phyloP scores from a whole-genome alignment of 2,329 filamentous ascomycete genomes.

The Fusarium buxicola region DNA sequence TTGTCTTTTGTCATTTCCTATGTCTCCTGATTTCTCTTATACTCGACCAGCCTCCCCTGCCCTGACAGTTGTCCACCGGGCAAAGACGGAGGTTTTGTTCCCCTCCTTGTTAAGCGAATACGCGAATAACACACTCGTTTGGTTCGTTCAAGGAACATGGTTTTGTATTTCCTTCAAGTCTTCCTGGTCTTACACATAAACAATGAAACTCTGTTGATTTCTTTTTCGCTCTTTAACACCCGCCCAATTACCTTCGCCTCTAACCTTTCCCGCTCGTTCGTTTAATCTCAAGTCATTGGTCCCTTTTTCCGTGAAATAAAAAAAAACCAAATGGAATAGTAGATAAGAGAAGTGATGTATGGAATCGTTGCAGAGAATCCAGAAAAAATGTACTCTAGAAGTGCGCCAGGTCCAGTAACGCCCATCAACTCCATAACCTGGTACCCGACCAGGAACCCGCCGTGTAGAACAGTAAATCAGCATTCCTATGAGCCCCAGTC shows the following conservation, averaged over 20 bases:
- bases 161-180: conserved; percentile 17
- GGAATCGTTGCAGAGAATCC: conserved; percentile 21
- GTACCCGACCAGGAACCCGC: conserved; percentile 14
- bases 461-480: conserved; percentile 1
- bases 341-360: conserved; percentile 2
- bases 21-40: conserved; percentile 22
- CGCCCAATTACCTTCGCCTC: conserved; percentile 10
- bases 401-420: conserved; percentile 28
- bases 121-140: conserved; percentile 4
- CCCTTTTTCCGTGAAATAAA: conserved; percentile 5
- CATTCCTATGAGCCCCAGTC: neutral
- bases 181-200: conserved; percentile 19
- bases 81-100: conserved; percentile 4
- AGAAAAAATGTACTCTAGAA: conserved; percentile 3
- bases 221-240: conserved; percentile 16
- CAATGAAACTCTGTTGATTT: conserved; percentile 31
- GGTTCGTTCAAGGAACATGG: conserved; percentile 5
- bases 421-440: conserved; percentile 22
- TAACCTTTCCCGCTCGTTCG: conserved; percentile 32
- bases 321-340: conserved; percentile 8
- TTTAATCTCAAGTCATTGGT: conserved; percentile 25
- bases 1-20: neutral
- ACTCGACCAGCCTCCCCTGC: conserved; percentile 26
- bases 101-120: conserved; percentile 13
- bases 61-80: neutral